Evolutionary conservation across 2,329 filamentous ascomycete species (phyloP), one percentile per base, ranked within the genome.

Genomic region (Ophiostoma piceae): DNA sequence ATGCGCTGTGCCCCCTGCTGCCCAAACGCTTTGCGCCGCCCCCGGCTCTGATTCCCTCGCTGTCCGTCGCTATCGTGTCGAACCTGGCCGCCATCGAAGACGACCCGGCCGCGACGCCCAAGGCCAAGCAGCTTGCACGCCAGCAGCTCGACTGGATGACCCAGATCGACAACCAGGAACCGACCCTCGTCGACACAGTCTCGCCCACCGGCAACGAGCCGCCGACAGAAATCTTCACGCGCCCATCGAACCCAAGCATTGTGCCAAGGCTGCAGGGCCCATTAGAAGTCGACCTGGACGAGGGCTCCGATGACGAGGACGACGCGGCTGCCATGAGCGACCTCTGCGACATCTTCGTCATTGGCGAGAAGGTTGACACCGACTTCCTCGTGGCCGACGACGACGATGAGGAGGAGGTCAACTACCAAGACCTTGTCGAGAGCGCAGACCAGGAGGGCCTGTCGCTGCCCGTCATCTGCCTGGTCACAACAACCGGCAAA

Each of bases 1-100:
- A 99, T 76, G 94, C 94, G 1, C 82, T 99, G 9, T 97, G 94
- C 77, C 95, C 95, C 1, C 84, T 99, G 57, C 82, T 99, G 41
- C 95, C 95, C 0, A 88, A 88, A 68, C 92, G 90, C 75, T 98
- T 94, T 93, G 88, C 91, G 32, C 88, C 90, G 32, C 88, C 90
- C 16, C 85, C 89, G 1, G 90, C 90, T 0, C 83, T 95, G 41
- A 87, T 97, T 16, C 91, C 93, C 2, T 93, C 92, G 0, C 83
- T 97, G 29, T 92, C 92, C 0, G 89, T 94, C 0, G 91, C 91
- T 9, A 91, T 96, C 70, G 88, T 96, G 35, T 88, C 91, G 54
- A 92, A 92, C 73, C 80, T 90, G 14, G 87, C 84, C 1, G 84
- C 84, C 3, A 82, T 86, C 57, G 87, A 90, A 73, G 87, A 88